Conservation (phyloP, 164 flowering plant genomes). For the Hamamelis virginiana region DNA sequence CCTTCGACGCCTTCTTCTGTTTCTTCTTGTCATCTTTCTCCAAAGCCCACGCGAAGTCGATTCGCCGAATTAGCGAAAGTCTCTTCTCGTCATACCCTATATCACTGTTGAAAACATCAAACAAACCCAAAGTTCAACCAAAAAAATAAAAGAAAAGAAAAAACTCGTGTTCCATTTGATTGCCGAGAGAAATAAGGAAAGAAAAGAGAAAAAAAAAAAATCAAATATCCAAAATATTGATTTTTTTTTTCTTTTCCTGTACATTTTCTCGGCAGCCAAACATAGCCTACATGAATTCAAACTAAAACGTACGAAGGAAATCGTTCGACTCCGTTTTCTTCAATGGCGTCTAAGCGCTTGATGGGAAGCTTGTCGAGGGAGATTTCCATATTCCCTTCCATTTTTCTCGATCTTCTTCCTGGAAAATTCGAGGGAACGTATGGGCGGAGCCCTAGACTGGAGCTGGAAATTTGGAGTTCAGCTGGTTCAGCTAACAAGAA, state of each 20-base stretch:
- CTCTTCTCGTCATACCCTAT: conserved; percentile 79
- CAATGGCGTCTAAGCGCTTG: conserved; percentile 74
- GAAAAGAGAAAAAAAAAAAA: neutral
- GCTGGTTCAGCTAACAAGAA: neutral
- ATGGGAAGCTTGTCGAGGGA: conserved; percentile 93
- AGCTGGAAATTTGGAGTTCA: neutral
- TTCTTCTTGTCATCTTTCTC: conserved; percentile 72
- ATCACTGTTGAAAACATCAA: conserved; percentile 38
- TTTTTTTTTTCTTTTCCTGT: neutral
- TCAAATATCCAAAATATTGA: neutral
- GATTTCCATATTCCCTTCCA: conserved; percentile 54
- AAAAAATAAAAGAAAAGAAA: too few relatives aligned
- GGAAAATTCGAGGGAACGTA: conserved; percentile 8
- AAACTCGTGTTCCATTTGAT: too few relatives aligned
- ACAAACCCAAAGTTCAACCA: too few relatives aligned
- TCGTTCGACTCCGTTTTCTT: conserved; percentile 79
- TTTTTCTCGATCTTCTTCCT: conserved; percentile 9
- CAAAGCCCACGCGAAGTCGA: conserved; percentile 88
- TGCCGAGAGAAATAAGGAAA: neutral
- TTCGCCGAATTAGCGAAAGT: conserved; percentile 66
- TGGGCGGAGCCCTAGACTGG: conserved; percentile 4
- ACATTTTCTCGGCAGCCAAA: neutral
- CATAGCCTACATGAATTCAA: neutral
- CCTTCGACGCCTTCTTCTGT: conserved; percentile 66
- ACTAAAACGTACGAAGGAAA: conserved; percentile 56